A percentile compares a stretch with the other conserved stretches of the same genome.
Conservation (phyloP, 179 eudicot genomes). For the Actinidia arguta region DNA sequence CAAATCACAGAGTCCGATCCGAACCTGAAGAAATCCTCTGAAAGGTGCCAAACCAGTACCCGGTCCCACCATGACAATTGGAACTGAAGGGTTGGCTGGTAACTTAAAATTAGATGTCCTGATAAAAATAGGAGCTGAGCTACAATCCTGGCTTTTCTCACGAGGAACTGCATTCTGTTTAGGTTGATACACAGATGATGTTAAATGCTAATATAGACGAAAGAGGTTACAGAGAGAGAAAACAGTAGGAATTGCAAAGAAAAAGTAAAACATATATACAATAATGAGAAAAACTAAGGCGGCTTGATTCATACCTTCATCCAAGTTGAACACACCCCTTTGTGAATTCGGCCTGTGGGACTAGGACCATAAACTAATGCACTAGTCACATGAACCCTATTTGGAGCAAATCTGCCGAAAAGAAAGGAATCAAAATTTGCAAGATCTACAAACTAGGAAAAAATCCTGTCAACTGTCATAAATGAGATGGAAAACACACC, state of each 20-base stretch:
- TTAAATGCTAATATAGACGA: slow-evolving; percentile 13
- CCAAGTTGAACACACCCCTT: slow-evolving; percentile 81
- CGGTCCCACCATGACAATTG: slow-evolving; percentile 86
- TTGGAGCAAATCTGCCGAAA: slow-evolving; percentile 60
- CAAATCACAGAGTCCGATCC: not conserved
- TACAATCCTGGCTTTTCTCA: slow-evolving; percentile 60
- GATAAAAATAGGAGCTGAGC: slow-evolving; percentile 86
- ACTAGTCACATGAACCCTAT: slow-evolving; percentile 79
- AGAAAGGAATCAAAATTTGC: not conserved
- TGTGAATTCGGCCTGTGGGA: slow-evolving; percentile 75
- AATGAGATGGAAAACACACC: slow-evolving; percentile 32
- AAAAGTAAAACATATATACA: not conserved
- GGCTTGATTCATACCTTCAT: slow-evolving; percentile 60
- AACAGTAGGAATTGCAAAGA: not conserved
- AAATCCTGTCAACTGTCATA: not conserved
- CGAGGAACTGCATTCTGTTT: slow-evolving; percentile 62
- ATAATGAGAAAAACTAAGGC: not conserved
- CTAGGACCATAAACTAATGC: slow-evolving; percentile 68
- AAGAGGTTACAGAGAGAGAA: not conserved
- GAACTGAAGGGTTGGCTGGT: slow-evolving; percentile 65
- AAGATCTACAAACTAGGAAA: not conserved
- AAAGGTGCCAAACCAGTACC: slow-evolving; percentile 94
- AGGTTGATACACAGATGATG: slow-evolving; percentile 15
- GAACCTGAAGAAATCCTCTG: slow-evolving; percentile 91
- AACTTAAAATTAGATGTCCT: slow-evolving; percentile 83